These are phyloP conservation scores for Annona cherimola DNA, from an alignment of 164 flowering plant species.

Conservation along the genomic window DNA sequence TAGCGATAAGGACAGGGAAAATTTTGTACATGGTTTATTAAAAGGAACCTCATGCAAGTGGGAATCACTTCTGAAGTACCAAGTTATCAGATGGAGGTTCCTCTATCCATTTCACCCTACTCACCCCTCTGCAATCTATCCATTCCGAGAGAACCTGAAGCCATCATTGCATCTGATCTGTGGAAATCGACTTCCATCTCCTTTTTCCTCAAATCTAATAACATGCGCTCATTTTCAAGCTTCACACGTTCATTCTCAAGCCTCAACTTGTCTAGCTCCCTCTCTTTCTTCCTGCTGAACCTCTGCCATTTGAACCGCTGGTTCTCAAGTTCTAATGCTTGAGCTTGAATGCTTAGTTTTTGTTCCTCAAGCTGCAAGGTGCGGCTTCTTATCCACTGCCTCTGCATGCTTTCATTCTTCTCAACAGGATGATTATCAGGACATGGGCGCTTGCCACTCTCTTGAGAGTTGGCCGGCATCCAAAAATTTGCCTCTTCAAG, in stretches of 20 bases:
- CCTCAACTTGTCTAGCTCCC: constrained; percentile 56
- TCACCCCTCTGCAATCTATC: constrained; percentile 12
- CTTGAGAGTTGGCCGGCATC: constrained; percentile 5
- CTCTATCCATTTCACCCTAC: constrained; percentile 12
- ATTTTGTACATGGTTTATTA: not conserved
- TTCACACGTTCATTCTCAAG: constrained; percentile 40
- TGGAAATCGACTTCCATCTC: constrained; percentile 14
- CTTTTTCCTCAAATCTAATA: constrained; percentile 17
- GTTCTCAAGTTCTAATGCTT: constrained; percentile 67
- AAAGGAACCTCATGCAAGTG: not conserved
- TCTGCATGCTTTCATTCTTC: constrained; percentile 42
- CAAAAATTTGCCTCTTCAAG: constrained; percentile 23
- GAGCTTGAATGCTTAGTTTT: constrained; percentile 33
- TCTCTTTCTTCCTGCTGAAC: constrained; percentile 71
- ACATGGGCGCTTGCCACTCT: constrained; percentile 4
- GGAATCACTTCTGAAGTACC: not conserved
- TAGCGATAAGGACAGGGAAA: not conserved
- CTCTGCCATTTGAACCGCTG: constrained; percentile 73
- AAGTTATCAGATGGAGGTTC: constrained; percentile 2
- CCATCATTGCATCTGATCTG: constrained; percentile 8
- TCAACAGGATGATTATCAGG: constrained; percentile 11
- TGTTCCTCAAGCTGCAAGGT: constrained; percentile 57
- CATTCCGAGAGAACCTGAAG: constrained; percentile 5
- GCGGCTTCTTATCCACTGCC: constrained; percentile 53
- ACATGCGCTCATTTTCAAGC: constrained; percentile 56